Base-by-base conservation (phyloP, 1,284 basidiomycete genomes). In the Sanghuangporus weigelae region DNA sequence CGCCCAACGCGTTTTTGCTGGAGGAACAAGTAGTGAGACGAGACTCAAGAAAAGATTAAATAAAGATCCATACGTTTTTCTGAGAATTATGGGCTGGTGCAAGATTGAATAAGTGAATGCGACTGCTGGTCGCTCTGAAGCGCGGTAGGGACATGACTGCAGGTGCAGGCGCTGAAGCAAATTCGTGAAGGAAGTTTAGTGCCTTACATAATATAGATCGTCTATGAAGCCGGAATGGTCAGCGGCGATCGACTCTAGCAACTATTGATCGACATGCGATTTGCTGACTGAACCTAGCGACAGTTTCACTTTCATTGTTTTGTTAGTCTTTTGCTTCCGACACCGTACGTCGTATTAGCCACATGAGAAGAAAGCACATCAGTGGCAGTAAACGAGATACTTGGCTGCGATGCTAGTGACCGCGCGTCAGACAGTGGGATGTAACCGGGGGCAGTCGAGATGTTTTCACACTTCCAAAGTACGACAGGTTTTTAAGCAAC, bases 1-100 rank as follows among this genome's bases (percentile, higher is more conserved):
- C 96, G 84, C 75, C 96, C 96, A 48, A 96, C 84, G 72, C 96
- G 91, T 84, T 95, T 95, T 86, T 91, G 87, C 95, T 95, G 69
- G 5, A 64, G 26, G 26, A 53, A 65, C 23, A 49, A 53, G 31
- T 46, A 39, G 49, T 46, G 51, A 12, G 44, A 46, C 4, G 44
- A 46, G 16, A 7, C 44, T 44, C 7, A n/a, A 23, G 7, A 54
- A 7, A 21, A 14, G 36, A 12, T 23, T 14, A 12, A 53, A 40
- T 23, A 14, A 23, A 23, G 8, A 14, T 14, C 36, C 53, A 19
- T 44, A 66, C 65, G 49, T 66, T 66, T 38, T 66, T 66, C 59
- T 66, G 65, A 2, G 65, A 66, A n/a, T 53, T 48, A 11, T 40
- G 38, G 21, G 65, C 65, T 2, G 65, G 61, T 8, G 57, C 59